Evolutionary conservation across 495 filamentous ascomycete species (phyloP).

Genomic region (Sordaria brevicollis): DNA sequence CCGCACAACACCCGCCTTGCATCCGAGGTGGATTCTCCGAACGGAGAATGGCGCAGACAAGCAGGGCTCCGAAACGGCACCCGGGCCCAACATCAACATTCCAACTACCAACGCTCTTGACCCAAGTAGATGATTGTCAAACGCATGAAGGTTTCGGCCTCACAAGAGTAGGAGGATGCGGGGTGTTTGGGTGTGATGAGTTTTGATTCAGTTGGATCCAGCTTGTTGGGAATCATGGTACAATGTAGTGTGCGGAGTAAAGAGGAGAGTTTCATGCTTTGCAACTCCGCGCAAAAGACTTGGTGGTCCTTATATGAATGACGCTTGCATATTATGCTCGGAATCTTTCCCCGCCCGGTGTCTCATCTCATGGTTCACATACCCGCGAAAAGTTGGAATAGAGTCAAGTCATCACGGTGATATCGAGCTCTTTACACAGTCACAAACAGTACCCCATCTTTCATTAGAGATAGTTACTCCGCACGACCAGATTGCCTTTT

Average conservation of each 20-base stretch:
- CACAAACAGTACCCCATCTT: not conserved
- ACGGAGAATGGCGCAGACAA: not conserved
- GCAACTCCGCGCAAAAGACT: not conserved
- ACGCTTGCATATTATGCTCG: not conserved
- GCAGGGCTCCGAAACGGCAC: not conserved
- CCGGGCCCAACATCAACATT: not conserved
- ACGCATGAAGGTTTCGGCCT: not conserved
- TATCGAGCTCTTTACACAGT: not conserved
- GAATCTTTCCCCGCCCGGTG: not conserved
- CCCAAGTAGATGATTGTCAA: not conserved
- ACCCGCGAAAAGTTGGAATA: not conserved
- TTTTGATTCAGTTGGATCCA: not conserved
- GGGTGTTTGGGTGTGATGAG: not conserved
- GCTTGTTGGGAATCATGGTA: not conserved
- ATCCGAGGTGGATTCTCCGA: not conserved
- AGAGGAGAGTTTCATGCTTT: not conserved
- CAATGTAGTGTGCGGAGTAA: not conserved
- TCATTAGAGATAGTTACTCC: not conserved
- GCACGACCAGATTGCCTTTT: not conserved
- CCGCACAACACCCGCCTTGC: not conserved
- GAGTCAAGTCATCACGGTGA: not conserved
- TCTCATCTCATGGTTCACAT: not conserved
- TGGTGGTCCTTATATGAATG: too few species aligned
- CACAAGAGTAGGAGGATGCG: not conserved
- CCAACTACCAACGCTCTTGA: not conserved